phyloP scores from a whole-genome alignment of 805 yeast species.

The Kluyveromyces nonfermentans region DNA sequence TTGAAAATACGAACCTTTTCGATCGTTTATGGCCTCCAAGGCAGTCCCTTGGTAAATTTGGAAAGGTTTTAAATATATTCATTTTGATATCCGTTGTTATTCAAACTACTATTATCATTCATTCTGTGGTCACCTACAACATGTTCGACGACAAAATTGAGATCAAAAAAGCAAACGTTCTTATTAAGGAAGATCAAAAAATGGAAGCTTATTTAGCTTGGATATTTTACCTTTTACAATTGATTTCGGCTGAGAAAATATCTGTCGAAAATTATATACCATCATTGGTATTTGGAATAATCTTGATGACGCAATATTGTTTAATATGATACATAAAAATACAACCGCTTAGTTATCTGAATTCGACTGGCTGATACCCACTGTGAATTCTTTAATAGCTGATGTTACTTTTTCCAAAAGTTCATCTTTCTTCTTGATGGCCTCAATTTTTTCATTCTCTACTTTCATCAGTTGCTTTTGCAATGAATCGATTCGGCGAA shows the following conservation, averaged over 20 bases:
- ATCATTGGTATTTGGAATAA: slow-evolving; percentile 15
- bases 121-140: background rate
- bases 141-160: background rate
- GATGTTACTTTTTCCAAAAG: slow-evolving; percentile 54
- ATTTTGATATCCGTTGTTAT: background rate
- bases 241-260: slow-evolving; percentile 14
- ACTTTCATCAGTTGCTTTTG: slow-evolving; percentile 52
- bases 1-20: background rate
- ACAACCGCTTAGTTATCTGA: background rate
- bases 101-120: background rate
- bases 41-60: background rate
- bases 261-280: slow-evolving; percentile 16
- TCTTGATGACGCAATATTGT: slow-evolving; percentile 7
- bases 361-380: slow-evolving; percentile 18
- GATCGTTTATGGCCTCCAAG: background rate
- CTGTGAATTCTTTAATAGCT: slow-evolving; percentile 44
- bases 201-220: slow-evolving; percentile 21
- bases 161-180: background rate
- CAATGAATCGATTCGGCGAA: slow-evolving; percentile 50
- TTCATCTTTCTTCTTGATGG: slow-evolving; percentile 54
- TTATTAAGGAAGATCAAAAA: slow-evolving; percentile 7
- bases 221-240: slow-evolving; percentile 21
- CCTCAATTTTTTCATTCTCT: slow-evolving; percentile 48
- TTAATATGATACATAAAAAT: background rate
- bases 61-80: background rate